A percentile compares a stretch with the other conserved stretches of the same genome.
These are phyloP conservation scores for Fusarium kyushuense DNA, from an alignment of 2,329 filamentous ascomycete species.

Conservation along the genomic window DNA sequence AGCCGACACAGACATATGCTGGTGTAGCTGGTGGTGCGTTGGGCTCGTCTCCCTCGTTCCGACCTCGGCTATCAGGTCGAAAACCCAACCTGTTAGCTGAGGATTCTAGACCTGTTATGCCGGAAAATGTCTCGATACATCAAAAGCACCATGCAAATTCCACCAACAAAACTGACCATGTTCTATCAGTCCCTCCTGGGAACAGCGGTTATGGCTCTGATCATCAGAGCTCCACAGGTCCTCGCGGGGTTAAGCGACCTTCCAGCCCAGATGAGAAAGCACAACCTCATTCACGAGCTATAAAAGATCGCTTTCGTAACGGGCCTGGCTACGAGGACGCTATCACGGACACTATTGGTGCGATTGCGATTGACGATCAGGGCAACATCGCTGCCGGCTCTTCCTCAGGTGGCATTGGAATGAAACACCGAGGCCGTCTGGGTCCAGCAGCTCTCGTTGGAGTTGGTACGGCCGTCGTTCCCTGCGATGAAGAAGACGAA, in stretches of 20 bases:
- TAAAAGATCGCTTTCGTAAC: slow-evolving; percentile 39
- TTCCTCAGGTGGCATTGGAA: slow-evolving; percentile 96
- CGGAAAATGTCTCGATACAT: slow-evolving; percentile 11
- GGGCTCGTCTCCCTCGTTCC: slow-evolving; percentile 19
- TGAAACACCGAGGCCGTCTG: slow-evolving; percentile 94
- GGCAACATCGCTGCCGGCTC: slow-evolving; percentile 94
- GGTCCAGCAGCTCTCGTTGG: slow-evolving; percentile 94
- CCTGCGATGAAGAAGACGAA: slow-evolving; percentile 76
- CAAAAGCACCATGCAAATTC: slow-evolving; percentile 11
- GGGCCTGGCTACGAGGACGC: slow-evolving; percentile 63
- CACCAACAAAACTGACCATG: slow-evolving; percentile 36
- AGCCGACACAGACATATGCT: slow-evolving; percentile 31
- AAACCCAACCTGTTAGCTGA: slow-evolving; percentile 18
- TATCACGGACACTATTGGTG: slow-evolving; percentile 94
- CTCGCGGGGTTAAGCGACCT: slow-evolving; percentile 55
- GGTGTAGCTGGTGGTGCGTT: slow-evolving; percentile 25
- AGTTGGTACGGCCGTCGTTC: slow-evolving; percentile 90
- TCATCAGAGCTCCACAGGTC: slow-evolving; percentile 27
- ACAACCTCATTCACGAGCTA: slow-evolving; percentile 19
- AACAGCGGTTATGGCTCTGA: slow-evolving; percentile 2
- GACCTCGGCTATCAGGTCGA: slow-evolving; percentile 10
- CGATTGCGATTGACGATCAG: slow-evolving; percentile 87
- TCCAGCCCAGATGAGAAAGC: slow-evolving; percentile 36
- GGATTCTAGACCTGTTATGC: slow-evolving; percentile 7
- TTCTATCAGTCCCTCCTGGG: slow-evolving; percentile 17